These are phyloP conservation scores for Linum usitatissimum DNA, from an alignment of 345 rosid genomes.

Conservation along the genomic window DNA sequence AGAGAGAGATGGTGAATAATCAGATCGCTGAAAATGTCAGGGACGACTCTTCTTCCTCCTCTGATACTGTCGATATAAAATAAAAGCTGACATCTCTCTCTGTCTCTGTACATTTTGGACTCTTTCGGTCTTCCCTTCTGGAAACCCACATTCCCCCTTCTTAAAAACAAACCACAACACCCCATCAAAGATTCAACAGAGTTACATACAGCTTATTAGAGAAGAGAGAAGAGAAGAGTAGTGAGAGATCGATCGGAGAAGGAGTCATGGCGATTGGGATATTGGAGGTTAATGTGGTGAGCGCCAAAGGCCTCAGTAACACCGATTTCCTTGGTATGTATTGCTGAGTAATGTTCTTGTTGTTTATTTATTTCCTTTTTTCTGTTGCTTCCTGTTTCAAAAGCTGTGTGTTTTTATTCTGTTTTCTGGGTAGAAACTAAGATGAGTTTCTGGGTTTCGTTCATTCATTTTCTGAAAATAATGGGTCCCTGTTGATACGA, in stretches of 20 bases:
- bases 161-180: no score
- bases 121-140: no score
- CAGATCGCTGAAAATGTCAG: no score
- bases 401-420: background rate
- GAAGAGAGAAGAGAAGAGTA: background rate
- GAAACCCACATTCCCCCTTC: no score
- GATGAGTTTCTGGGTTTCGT: background rate
- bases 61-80: no score
- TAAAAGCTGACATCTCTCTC: no score
- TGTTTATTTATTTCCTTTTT: no score
- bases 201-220: no score
- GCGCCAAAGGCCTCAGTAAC: conserved; percentile 55
- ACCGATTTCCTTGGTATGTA: conserved; percentile 53
- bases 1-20: no score
- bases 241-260: background rate
- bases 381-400: background rate
- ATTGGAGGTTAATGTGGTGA: conserved; percentile 53
- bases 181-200: no score
- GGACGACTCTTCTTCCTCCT: no score
- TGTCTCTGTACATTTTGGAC: no score
- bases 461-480: background rate
- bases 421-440: background rate
- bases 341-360: background rate
- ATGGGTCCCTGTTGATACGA: background rate
- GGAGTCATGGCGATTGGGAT: conserved; percentile 59